Conservation (phyloP, 2,329 filamentous ascomycete species). For the Aureobasidium subglaciale region DNA sequence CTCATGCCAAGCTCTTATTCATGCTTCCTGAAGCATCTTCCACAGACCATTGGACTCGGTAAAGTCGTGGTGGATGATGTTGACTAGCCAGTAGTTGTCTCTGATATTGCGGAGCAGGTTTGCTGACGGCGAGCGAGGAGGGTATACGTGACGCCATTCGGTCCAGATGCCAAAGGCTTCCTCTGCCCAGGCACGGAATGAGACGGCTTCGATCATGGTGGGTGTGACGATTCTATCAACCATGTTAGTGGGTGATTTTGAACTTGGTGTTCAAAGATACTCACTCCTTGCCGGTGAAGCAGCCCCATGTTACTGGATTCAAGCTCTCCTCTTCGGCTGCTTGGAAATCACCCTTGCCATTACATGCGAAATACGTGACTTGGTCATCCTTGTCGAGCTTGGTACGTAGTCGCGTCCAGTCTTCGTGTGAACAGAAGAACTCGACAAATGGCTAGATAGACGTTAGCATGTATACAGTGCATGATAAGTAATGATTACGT, state of each 20-base stretch:
- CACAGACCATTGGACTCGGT: slow-evolving; percentile 65
- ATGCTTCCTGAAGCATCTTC: slow-evolving; percentile 51
- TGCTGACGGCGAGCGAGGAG: slow-evolving; percentile 62
- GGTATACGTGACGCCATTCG: slow-evolving; percentile 88
- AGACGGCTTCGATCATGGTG: slow-evolving; percentile 93
- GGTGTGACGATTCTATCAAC: slow-evolving; percentile 65
- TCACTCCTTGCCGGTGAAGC: slow-evolving; percentile 80
- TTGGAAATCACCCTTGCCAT: slow-evolving; percentile 68
- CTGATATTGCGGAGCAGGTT: slow-evolving; percentile 61
- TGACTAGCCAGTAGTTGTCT: slow-evolving; percentile 78
- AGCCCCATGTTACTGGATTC: slow-evolving; percentile 95
- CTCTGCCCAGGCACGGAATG: slow-evolving; percentile 88
- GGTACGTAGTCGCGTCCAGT: slow-evolving; percentile 62
- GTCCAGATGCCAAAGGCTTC: slow-evolving; percentile 94
- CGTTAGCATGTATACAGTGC: not conserved
- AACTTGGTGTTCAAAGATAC: slow-evolving; percentile 19
- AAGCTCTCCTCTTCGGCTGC: slow-evolving; percentile 61
- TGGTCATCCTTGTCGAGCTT: slow-evolving; percentile 60
- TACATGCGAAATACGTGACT: slow-evolving; percentile 83
- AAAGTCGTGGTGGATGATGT: slow-evolving; percentile 77
- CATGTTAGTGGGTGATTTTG: not conserved
- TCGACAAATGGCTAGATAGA: slow-evolving; percentile 69
- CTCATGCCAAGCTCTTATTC: not conserved
- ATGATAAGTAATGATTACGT: not conserved
- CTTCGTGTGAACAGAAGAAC: slow-evolving; percentile 72